Base-by-base conservation (phyloP, 2,329 filamentous ascomycete genomes). In the Sclerotinia trifoliorum region DNA sequence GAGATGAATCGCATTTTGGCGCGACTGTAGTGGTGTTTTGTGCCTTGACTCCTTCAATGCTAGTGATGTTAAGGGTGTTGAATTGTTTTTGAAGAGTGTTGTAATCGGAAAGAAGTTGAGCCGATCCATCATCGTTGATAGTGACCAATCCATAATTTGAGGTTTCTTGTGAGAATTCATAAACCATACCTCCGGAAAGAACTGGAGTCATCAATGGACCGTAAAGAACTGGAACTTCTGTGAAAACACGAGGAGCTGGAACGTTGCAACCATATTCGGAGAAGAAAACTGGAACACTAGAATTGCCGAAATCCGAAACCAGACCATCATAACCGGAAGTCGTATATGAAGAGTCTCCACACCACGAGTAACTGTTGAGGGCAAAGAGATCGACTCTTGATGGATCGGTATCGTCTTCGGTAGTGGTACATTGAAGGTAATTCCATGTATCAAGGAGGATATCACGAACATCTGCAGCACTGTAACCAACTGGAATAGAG, bases 241-340 rank as follows among this genome's bases (percentile, higher is more conserved):
- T 89, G 81, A 93, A 95, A 74, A 88, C 80, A 73, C 92, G 90
- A 19, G 90, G 88, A n/a, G 81, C 78, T 19, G 88, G 86, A 49
- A 83, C 82, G 81, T 93, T 94, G 86, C 92, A 94, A 70, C 92
- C 92, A 74, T 84, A 90, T 77, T 95, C 92, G 71, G 89, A 92
- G 83, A 92, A 94, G 84, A 94, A 94, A 74, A 94, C 83, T 44
- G 91, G 91, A 49, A 93, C 84, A 21, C 88, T 86, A 51, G 85
- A 86, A 71, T 83, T 83, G 73, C 83, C 79, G 82, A 94, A 93
- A 77, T 88, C 86, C 2, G 81, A 77, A 60, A 90, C 87, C 48
- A 93, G 81, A 24, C 82, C 80, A 72, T 89, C 80, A 77, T 89
- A 93, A 48, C 85, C 84, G 3, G 88, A 87, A 64, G 82, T 85